Evolutionary conservation across 176 grass and related monocot genomes (phyloP).

Genomic region (Otatea glauca): DNA sequence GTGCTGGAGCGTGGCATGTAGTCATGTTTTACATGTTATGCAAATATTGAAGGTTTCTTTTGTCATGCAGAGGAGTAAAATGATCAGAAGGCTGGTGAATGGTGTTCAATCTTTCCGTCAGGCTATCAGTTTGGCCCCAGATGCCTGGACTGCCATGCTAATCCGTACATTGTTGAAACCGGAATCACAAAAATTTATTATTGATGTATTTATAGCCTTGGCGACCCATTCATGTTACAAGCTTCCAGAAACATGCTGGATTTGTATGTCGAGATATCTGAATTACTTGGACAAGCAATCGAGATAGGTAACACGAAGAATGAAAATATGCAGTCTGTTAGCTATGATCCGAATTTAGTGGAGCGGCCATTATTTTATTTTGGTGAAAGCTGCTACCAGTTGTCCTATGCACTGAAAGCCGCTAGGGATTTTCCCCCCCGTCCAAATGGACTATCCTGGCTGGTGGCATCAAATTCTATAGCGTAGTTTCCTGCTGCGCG

Average conservation of each 20-base stretch:
- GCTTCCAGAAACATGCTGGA: constrained; percentile 80
- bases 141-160: constrained; percentile 82
- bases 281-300: constrained; percentile 68
- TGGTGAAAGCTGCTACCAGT: not conserved
- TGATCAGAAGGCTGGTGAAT: constrained; percentile 67
- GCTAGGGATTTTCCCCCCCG: not conserved
- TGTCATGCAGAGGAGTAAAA: constrained; percentile 65
- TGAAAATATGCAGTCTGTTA: constrained; percentile 20
- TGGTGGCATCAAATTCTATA: not conserved
- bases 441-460: not conserved
- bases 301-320: constrained; percentile 26
- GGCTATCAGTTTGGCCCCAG: constrained; percentile 72
- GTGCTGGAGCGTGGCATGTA: not conserved
- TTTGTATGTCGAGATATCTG: constrained; percentile 79
- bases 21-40: constrained; percentile 22
- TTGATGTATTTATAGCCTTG: constrained; percentile 65
- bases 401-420: not conserved
- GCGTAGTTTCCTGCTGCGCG: not conserved
- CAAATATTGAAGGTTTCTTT: constrained; percentile 27
- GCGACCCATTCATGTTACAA: constrained; percentile 64
- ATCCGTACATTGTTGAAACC: constrained; percentile 62
- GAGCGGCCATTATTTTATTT: not conserved
- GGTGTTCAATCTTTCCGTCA: constrained; percentile 64
- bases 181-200: constrained; percentile 70
- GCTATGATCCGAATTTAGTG: constrained; percentile 24